phyloP scores from a whole-genome alignment of 2,329 filamentous ascomycete species.

The Colletotrichum shisoi region DNA sequence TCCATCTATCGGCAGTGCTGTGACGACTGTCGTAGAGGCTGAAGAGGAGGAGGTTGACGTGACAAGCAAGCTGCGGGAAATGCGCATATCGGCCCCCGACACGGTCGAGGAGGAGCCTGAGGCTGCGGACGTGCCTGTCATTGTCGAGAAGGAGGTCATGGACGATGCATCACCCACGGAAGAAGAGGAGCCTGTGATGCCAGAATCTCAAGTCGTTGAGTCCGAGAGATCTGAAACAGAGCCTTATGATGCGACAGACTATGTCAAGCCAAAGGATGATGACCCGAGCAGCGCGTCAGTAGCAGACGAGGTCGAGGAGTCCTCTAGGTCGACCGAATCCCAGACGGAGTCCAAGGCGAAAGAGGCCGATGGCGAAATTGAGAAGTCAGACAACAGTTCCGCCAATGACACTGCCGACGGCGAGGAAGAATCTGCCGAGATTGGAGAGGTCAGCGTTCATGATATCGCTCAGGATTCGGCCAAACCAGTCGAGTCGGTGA shows the following conservation, averaged over 20 bases:
- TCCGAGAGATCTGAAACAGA: constrained; percentile 12
- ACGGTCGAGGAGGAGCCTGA: constrained; percentile 64
- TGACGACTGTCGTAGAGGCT: constrained; percentile 83
- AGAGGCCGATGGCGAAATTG: background rate
- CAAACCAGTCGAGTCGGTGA: constrained; percentile 40
- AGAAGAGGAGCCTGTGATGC: constrained; percentile 43
- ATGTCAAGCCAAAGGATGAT: background rate
- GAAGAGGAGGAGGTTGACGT: constrained; percentile 74
- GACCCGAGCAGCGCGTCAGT: constrained; percentile 14
- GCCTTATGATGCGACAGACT: constrained; percentile 6
- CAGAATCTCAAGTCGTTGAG: constrained; percentile 30
- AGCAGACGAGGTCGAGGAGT: constrained; percentile 26
- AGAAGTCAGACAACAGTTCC: constrained; percentile 31
- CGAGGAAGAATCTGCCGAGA: constrained; percentile 35
- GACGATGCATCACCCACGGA: constrained; percentile 38
- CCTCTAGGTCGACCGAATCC: constrained; percentile 31
- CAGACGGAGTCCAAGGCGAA: background rate
- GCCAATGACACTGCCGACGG: constrained; percentile 37
- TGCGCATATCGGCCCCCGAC: constrained; percentile 62
- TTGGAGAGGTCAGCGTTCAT: constrained; percentile 26
- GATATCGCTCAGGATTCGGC: constrained; percentile 44
- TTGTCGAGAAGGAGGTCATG: constrained; percentile 51
- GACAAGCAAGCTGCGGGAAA: constrained; percentile 55
- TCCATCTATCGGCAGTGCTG: constrained; percentile 78
- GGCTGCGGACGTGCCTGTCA: constrained; percentile 52